A percentile compares a stretch with the other conserved stretches of the same genome.
Conservation (phyloP, 2,329 filamentous ascomycete species). For the Fusarium chlamydosporum region DNA sequence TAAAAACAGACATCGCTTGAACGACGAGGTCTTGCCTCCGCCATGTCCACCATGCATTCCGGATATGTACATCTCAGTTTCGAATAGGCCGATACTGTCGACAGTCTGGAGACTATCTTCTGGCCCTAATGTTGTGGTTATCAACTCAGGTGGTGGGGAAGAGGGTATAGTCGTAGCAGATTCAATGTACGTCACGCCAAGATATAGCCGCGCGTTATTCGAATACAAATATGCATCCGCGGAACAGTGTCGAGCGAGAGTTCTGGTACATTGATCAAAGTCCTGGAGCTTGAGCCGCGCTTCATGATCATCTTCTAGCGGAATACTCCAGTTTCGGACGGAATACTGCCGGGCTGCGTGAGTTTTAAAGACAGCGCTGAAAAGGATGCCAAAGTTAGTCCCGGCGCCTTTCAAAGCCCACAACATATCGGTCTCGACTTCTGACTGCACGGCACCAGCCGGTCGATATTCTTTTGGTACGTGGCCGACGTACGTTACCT, state of each 20-base stretch:
- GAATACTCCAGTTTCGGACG: slow-evolving; percentile 59
- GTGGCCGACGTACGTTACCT: slow-evolving; percentile 65
- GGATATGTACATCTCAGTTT: slow-evolving; percentile 72
- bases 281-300: slow-evolving; percentile 55
- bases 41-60: slow-evolving; percentile 71
- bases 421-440: slow-evolving; percentile 66
- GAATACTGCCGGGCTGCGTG: slow-evolving; percentile 59
- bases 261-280: slow-evolving; percentile 57
- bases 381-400: slow-evolving; percentile 70
- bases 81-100: slow-evolving; percentile 67
- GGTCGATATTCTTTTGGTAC: slow-evolving; percentile 64
- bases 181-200: too few relatives aligned
- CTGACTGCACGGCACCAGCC: slow-evolving; percentile 56
- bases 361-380: slow-evolving; percentile 67
- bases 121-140: too few relatives aligned
- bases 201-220: too few relatives aligned
- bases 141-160: too few relatives aligned
- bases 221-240: slow-evolving; percentile 70
- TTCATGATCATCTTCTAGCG: slow-evolving; percentile 48
- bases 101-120: slow-evolving; percentile 47
- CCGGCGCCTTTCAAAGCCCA: slow-evolving; percentile 73
- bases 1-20: slow-evolving; percentile 75
- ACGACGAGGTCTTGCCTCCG: slow-evolving; percentile 71
- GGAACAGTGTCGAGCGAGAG: slow-evolving; percentile 61
- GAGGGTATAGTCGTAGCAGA: too few relatives aligned